Conservation (phyloP, 2,329 filamentous ascomycete species). For the Tolypocladium paradoxum region DNA sequence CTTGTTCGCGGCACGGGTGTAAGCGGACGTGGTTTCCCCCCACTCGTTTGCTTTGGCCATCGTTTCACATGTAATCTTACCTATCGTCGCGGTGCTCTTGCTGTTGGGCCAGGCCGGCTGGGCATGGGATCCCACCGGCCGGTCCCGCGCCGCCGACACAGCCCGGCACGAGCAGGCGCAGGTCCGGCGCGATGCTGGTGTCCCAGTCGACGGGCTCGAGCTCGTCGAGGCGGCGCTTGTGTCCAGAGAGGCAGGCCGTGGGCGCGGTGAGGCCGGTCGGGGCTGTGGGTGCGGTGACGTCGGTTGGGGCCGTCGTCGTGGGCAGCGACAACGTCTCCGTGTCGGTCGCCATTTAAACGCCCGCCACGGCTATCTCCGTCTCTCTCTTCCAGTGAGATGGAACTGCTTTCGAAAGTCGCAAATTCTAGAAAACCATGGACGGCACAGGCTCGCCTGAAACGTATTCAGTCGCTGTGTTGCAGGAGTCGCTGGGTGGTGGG, state of each 20-base stretch:
- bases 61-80: background rate
- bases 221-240: constrained; percentile 6
- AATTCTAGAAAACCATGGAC: background rate
- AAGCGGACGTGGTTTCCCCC: background rate
- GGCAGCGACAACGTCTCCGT: constrained; percentile 21
- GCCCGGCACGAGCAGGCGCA: constrained; percentile 2
- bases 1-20: constrained; percentile 3
- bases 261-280: constrained; percentile 18
- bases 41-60: background rate
- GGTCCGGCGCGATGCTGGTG: constrained; percentile 12
- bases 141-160: background rate
- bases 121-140: background rate
- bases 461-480: background rate
- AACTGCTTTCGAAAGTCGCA: background rate
- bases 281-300: constrained; percentile 17
- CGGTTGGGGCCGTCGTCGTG: constrained; percentile 20
- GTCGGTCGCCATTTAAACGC: constrained; percentile 16
- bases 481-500: no score
- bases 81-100: background rate
- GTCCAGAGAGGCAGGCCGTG: constrained; percentile 10
- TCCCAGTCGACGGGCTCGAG: constrained; percentile 17
- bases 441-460: background rate
- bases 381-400: background rate
- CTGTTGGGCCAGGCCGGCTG: background rate
- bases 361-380: background rate